Base-by-base conservation (phyloP, 306 rosid genomes). In the Lablab purpureus region DNA sequence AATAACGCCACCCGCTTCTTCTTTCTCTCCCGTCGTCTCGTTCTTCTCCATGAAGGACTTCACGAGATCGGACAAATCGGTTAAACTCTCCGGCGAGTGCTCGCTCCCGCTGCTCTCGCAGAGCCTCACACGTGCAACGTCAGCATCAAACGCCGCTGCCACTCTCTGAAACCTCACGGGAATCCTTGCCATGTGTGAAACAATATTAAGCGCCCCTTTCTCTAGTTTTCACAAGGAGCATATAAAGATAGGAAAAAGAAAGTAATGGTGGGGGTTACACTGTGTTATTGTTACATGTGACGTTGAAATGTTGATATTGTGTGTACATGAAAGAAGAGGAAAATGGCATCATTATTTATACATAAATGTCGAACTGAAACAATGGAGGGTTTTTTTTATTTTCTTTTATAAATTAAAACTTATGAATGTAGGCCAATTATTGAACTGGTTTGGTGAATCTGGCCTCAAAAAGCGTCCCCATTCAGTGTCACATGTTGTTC, bases 31-130 rank as follows among this genome's bases (percentile, higher is more conserved):
- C 4, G 15, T 52, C 7, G 63, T 34, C 28, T 79, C 88, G 5
- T 63, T 89, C 47, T 84, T 85, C 74, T 93, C 96, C 37, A 95
- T 90, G 65, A 91, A 95, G 10, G 99, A 95, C 5, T 90, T 80
- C 10, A 93, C 97, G 4, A 95, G 91, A 79, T 88, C 89, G 8
- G 90, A 93, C 67, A 93, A 85, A 64, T 92, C 91, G 1, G 83
- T 30, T 1, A 77, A 60, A 17, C 91, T 89, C 80, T 87, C 96
- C 19, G 84, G 87, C 37, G 93, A 93, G 82, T 91, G 90, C 82
- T 95, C 98, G 79, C 97, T 91, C 25, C 98, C 98, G 54, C 97
- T 92, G 77, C 97, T 91, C 84, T 90, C 92, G 69, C 94, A 87
- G 32, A 56, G 80, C 84, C 85, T 80, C 78, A 82, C 72, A 50